Percentiles rank a stretch among this genome's conserved stretches.
phyloP scores from a whole-genome alignment of 257 asterid species.

The Solanum paucissectum region DNA sequence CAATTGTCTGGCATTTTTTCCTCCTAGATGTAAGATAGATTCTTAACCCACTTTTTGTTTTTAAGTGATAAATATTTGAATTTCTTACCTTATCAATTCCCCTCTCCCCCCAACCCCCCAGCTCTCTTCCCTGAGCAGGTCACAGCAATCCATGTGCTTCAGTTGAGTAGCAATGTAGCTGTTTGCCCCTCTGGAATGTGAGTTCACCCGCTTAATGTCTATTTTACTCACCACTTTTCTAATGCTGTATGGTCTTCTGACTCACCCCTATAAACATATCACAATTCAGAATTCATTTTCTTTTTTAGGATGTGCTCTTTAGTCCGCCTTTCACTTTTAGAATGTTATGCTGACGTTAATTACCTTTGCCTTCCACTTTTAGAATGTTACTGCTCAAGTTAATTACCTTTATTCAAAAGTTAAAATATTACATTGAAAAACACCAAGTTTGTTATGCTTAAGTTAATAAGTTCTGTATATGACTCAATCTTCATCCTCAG shows the following conservation, averaged over 20 bases:
- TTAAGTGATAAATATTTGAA: neutral
- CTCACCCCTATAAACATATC: neutral
- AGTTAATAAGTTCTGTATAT: neutral
- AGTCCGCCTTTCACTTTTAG: neutral
- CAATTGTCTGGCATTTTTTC: conserved; percentile 64
- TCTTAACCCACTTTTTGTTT: neutral
- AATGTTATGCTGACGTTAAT: neutral
- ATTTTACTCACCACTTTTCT: neutral
- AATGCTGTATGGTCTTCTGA: neutral
- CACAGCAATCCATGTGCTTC: conserved; percentile 56
- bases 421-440: neutral
- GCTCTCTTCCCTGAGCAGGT: conserved; percentile 70
- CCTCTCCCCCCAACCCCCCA: conserved; percentile 7
- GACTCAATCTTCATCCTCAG: neutral
- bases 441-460: neutral
- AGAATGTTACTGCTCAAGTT: neutral
- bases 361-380: neutral
- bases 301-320: neutral
- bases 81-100: conserved; percentile 1
- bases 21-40: conserved; percentile 56
- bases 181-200: conserved; percentile 78
- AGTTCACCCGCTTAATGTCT: conserved; percentile 13
- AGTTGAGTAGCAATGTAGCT: conserved; percentile 67
- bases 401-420: neutral
- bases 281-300: neutral